Evolutionary conservation across 306 rosid species (phyloP).

Genomic region (Malus asiatica): DNA sequence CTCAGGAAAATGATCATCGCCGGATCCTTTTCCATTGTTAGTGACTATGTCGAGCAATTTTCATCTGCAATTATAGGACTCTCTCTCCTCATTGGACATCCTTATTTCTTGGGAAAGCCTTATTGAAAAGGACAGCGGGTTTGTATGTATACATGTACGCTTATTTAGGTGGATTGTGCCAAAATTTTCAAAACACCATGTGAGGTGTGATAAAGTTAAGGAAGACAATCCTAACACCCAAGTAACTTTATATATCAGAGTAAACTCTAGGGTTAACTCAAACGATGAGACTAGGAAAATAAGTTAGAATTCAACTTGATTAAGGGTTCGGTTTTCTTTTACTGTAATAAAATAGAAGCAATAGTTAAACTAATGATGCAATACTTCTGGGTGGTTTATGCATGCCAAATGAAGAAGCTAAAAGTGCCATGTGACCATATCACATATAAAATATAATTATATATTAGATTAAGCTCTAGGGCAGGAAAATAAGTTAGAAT

Average conservation of each 20-base stretch:
- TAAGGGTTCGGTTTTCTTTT: no score
- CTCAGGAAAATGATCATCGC: no score
- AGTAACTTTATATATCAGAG: neutral
- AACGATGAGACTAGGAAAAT: no score
- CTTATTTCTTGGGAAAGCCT: neutral
- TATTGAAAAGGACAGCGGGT: neutral
- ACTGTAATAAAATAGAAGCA: no score
- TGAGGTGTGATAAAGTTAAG: neutral
- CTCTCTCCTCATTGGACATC: conserved; percentile 1
- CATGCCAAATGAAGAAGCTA: neutral
- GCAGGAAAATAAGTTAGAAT: no score
- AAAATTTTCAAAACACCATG: neutral
- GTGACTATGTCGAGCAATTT: neutral
- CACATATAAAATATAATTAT: neutral
- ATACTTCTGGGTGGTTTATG: neutral
- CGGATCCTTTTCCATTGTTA: neutral
- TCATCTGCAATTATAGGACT: neutral
- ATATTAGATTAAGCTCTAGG: no score
- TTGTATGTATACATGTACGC: neutral
- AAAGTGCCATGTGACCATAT: neutral
- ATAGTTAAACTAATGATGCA: no score
- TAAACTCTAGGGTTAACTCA: no score
- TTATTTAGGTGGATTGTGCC: neutral
- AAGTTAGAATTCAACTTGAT: no score
- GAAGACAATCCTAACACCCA: neutral